These are phyloP conservation scores for Saturnispora diversa DNA, from an alignment of 805 yeast species.

Conservation along the genomic window DNA sequence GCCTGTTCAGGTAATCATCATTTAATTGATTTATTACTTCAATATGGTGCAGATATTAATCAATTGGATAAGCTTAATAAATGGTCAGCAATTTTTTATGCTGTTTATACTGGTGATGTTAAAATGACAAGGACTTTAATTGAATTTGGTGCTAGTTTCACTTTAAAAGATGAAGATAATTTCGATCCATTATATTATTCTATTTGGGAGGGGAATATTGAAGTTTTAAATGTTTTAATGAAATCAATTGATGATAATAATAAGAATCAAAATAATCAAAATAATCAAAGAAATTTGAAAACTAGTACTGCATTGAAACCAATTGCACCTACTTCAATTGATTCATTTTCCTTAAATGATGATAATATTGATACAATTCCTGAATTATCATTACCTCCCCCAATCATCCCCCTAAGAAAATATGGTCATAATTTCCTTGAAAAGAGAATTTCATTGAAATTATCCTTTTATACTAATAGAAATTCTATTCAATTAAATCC, in stretches of 20 bases:
- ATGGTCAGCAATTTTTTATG: conserved; percentile 92
- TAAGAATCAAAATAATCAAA: not conserved
- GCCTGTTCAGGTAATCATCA: conserved; percentile 75
- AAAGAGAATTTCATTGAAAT: conserved; percentile 75
- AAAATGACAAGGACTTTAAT: conserved; percentile 64
- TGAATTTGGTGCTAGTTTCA: conserved; percentile 61
- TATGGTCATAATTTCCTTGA: conserved; percentile 96
- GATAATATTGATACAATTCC: conserved; percentile 68
- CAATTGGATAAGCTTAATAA: conserved; percentile 75
- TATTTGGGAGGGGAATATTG: conserved; percentile 87
- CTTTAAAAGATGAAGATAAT: conserved; percentile 69
- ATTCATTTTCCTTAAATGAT: conserved; percentile 16
- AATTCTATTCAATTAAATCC: conserved; percentile 38
- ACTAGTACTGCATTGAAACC: not conserved
- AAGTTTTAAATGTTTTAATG: conserved; percentile 64
- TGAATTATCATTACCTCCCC: conserved; percentile 88
- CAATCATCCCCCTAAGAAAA: conserved; percentile 84
- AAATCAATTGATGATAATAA: conserved; percentile 17
- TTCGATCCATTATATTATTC: conserved; percentile 80
- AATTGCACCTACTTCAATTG: not conserved
- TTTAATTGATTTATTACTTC: conserved; percentile 58
- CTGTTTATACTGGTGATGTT: conserved; percentile 77
- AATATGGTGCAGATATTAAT: conserved; percentile 72
- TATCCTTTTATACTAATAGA: conserved; percentile 50
- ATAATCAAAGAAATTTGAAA: no score